These are phyloP conservation scores for Cylindrotheca closterium DNA, from an alignment of 108 stramenopile species.

Conservation along the genomic window DNA sequence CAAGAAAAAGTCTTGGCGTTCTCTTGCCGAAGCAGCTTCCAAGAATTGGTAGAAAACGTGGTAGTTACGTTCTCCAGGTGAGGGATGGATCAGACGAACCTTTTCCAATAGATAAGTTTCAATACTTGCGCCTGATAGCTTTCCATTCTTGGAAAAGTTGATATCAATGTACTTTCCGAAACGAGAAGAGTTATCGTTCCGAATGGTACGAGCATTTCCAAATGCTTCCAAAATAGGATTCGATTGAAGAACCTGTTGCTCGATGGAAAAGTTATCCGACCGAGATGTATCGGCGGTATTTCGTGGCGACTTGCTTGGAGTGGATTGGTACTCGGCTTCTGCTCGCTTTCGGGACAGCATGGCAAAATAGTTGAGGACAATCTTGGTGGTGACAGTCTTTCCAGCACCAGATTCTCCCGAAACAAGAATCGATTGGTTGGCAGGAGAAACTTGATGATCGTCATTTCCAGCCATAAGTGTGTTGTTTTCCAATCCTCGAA, in stretches of 20 bases:
- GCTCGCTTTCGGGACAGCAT: constrained; percentile 66
- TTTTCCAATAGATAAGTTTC: constrained; percentile 97
- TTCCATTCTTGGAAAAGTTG: constrained; percentile 74
- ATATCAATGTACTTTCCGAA: constrained; percentile 89
- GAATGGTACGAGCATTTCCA: constrained; percentile 94
- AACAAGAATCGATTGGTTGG: constrained; percentile 92
- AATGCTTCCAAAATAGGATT: constrained; percentile 97
- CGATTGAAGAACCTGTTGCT: constrained; percentile 88
- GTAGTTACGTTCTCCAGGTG: constrained; percentile 81
- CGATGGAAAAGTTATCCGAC: constrained; percentile 56
- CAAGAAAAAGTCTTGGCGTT: constrained; percentile 50
- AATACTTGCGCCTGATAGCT: constrained; percentile 81
- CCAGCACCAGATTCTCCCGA: constrained; percentile 94
- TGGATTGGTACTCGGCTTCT: constrained; percentile 10
- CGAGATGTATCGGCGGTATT: not conserved
- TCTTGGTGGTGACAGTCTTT: constrained; percentile 97
- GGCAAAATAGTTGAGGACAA: constrained; percentile 91
- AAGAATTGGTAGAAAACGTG: constrained; percentile 93
- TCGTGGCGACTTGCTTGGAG: constrained; percentile 19
- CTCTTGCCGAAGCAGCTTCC: constrained; percentile 50
- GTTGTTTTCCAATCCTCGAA: constrained; percentile 74
- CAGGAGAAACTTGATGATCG: constrained; percentile 25
- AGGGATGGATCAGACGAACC: constrained; percentile 78
- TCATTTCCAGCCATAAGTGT: constrained; percentile 41
- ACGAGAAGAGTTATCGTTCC: constrained; percentile 94